These are phyloP conservation scores for Spatholobus suberectus DNA, from an alignment of 306 rosid species.

Conservation along the genomic window DNA sequence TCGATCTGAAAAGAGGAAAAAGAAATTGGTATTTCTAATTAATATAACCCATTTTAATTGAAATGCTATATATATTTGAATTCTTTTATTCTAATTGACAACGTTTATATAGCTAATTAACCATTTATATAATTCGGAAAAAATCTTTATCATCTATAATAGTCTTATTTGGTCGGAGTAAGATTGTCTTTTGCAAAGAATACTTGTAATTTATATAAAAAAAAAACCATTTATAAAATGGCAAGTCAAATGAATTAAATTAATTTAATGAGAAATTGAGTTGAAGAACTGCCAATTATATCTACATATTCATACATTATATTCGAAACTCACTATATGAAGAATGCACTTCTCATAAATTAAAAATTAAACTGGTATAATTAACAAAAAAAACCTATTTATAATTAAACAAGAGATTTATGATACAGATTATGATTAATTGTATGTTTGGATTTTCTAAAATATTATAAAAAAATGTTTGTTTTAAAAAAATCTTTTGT, in stretches of 20 bases:
- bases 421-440: background rate
- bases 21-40: background rate
- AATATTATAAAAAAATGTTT: no score
- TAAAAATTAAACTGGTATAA: no score
- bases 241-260: background rate
- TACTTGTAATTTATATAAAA: no score
- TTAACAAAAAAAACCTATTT: no score
- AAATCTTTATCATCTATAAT: no score
- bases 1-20: background rate
- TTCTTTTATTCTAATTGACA: no score
- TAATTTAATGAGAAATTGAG: background rate
- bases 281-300: background rate
- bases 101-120: no score
- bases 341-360: background rate
- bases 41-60: no score
- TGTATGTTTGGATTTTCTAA: background rate
- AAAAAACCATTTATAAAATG: background rate
- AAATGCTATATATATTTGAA: no score
- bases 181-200: no score
- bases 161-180: no score
- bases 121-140: background rate
- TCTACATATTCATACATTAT: background rate
- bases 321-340: background rate
- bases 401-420: background rate
- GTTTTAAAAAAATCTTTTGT: no score